phyloP scores from a whole-genome alignment of 805 yeast species.

The Saccharomycopsis schoenii region DNA sequence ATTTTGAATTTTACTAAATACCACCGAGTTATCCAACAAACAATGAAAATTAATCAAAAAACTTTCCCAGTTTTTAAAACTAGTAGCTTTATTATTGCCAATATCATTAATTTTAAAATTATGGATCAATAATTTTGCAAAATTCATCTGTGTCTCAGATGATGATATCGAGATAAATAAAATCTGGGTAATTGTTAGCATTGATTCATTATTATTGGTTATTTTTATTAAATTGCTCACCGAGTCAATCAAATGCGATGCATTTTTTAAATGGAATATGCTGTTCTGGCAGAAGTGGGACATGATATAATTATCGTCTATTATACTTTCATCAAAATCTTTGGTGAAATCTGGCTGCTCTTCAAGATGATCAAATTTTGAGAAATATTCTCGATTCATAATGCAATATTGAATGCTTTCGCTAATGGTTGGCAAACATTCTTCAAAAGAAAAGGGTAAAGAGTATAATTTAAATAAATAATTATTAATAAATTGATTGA shows the following conservation, averaged over 20 bases:
- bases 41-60: conserved; percentile 17
- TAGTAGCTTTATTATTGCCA: neutral
- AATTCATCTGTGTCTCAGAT: conserved; percentile 14
- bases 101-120: conserved; percentile 14
- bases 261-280: conserved; percentile 1
- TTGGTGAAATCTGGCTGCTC: conserved; percentile 4
- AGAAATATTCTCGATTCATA: conserved; percentile 10
- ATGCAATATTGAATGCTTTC: conserved; percentile 15
- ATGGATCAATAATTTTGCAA: conserved; percentile 17
- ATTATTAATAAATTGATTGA: conserved; percentile 8
- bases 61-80: conserved; percentile 13
- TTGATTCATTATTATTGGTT: conserved; percentile 17
- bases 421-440: conserved; percentile 12
- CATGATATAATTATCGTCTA: conserved; percentile 12
- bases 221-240: conserved; percentile 11
- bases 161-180: conserved; percentile 13
- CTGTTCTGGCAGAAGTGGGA: conserved; percentile 14
- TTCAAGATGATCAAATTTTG: conserved; percentile 4
- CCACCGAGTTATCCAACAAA: conserved; percentile 14
- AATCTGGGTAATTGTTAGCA: conserved; percentile 16
- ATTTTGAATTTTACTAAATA: conserved; percentile 15
- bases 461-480: conserved; percentile 14
- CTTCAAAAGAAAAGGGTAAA: conserved; percentile 5
- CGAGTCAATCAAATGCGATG: conserved; percentile 14
- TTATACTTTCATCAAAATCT: conserved; percentile 7